A percentile compares a stretch with the other conserved stretches of the same genome.
These are phyloP conservation scores for Rubia peregrina DNA, from an alignment of 305 asterid species.

Conservation along the genomic window DNA sequence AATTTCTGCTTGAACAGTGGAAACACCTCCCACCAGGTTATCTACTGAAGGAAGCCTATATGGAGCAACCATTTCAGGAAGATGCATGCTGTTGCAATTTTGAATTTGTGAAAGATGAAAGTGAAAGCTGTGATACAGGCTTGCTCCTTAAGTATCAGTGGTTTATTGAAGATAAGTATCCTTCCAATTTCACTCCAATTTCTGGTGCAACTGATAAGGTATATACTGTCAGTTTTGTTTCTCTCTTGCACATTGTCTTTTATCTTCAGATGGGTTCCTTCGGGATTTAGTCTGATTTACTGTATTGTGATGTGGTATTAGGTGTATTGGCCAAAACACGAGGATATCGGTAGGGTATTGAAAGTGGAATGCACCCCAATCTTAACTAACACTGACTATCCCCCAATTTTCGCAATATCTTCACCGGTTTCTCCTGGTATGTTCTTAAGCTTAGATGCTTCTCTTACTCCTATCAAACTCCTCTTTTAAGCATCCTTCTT, in stretches of 20 bases:
- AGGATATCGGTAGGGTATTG: conserved; percentile 65
- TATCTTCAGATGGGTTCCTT: not conserved
- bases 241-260: not conserved
- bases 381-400: conserved; percentile 61
- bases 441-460: conserved; percentile 12
- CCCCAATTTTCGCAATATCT: conserved; percentile 76
- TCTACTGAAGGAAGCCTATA: conserved; percentile 57
- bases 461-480: not conserved
- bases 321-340: conserved; percentile 80
- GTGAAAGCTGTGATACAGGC: conserved; percentile 40
- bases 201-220: conserved; percentile 81
- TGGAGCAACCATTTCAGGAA: conserved; percentile 82
- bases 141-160: conserved; percentile 76
- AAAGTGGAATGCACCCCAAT: conserved; percentile 86
- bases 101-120: conserved; percentile 61
- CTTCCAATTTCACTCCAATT: conserved; percentile 60
- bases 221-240: not conserved
- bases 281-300: conserved; percentile 1
- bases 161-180: conserved; percentile 68
- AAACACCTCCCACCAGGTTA: conserved; percentile 87
- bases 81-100: conserved; percentile 94
- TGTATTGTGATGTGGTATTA: conserved; percentile 17
- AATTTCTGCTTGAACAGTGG: conserved; percentile 92
- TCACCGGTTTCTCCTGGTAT: conserved; percentile 86
- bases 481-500: not conserved